Evolutionary conservation across 2,329 filamentous ascomycete species (phyloP).

Genomic region (Trichoderma asperellum): DNA sequence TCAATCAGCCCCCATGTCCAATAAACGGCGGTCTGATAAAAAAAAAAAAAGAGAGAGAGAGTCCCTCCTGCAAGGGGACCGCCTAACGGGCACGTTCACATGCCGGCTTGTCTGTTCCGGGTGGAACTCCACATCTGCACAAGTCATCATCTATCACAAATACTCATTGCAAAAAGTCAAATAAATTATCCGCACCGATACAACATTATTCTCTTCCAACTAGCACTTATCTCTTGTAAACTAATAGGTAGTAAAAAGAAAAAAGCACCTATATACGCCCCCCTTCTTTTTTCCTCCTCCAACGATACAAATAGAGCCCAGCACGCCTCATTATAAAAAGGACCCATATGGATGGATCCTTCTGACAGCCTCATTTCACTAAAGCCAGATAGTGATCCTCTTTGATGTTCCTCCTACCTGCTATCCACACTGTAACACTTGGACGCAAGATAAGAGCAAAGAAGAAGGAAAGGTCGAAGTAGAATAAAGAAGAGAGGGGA

Average conservation of each 20-base stretch:
- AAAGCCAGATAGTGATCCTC: neutral
- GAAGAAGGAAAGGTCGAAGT: neutral
- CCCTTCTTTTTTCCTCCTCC: neutral
- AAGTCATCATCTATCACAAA: neutral
- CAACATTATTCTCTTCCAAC: slow-evolving; percentile 3
- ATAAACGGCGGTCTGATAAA: neutral
- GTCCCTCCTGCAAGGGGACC: neutral
- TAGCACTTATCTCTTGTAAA: neutral
- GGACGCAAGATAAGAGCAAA: neutral
- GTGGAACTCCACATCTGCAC: neutral
- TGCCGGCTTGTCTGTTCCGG: neutral
- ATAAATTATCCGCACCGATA: neutral
- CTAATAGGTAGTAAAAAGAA: neutral
- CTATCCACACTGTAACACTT: neutral
- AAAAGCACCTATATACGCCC: neutral
- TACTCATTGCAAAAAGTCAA: neutral
- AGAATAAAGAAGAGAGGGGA: neutral
- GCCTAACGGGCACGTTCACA: neutral
- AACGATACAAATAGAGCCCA: neutral
- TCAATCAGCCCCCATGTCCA: neutral
- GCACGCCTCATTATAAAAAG: neutral
- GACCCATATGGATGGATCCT: slow-evolving; percentile 3
- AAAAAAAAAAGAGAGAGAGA: neutral
- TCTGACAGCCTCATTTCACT: neutral
- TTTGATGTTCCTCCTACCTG: neutral